Percentiles rank a stretch among this genome's conserved stretches.
phyloP scores from a whole-genome alignment of 176 grass and related monocot species.

The Eleusine indica region DNA sequence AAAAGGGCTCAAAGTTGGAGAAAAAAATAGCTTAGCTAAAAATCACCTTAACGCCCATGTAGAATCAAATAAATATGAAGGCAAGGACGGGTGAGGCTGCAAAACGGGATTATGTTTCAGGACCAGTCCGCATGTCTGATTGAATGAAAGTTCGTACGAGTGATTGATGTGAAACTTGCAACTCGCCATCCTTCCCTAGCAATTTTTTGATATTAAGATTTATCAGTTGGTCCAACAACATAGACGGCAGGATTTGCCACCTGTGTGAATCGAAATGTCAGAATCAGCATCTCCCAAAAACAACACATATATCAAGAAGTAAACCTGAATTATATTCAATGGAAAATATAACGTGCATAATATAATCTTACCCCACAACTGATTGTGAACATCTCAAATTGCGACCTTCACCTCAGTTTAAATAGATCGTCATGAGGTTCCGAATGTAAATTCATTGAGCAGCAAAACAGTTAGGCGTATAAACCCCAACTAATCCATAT shows the following conservation, averaged over 20 bases:
- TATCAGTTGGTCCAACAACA: constrained; percentile 77
- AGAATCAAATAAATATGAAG: constrained; percentile 71
- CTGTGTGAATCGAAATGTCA: constrained; percentile 43
- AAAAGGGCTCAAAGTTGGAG: neutral
- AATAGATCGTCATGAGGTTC: no score
- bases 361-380: no score
- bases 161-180: constrained; percentile 13
- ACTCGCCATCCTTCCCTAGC: constrained; percentile 69
- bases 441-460: no score
- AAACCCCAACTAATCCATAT: no score
- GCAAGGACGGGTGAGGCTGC: constrained; percentile 61
- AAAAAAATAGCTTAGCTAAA: constrained; percentile 17
- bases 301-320: neutral
- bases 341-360: no score
- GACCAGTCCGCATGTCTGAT: neutral
- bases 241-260: constrained; percentile 89
- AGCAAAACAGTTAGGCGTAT: no score
- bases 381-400: no score
- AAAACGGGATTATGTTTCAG: constrained; percentile 40
- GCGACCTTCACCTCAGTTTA: no score
- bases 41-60: constrained; percentile 84
- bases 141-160: neutral
- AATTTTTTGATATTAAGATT: constrained; percentile 61
- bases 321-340: no score
- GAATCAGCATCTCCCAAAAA: neutral